phyloP scores from a whole-genome alignment of 441 rosid species.

The Corymbia citriodora region DNA sequence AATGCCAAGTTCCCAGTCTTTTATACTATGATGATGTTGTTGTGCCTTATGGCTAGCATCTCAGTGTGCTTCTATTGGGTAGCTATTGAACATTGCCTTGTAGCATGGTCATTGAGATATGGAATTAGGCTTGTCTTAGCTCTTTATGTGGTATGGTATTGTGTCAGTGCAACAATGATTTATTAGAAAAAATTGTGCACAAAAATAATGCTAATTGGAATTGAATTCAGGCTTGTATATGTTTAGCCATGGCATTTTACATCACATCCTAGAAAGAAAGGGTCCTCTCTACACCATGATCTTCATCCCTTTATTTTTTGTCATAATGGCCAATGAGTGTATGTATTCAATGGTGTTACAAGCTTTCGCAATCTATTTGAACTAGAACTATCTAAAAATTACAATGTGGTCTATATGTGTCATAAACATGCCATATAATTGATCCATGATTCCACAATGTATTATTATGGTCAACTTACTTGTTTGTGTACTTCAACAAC shows the following conservation, averaged over 20 bases:
- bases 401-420: no score
- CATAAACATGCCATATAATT: no score
- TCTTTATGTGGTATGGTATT: conserved; percentile 45
- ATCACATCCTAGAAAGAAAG: conserved; percentile 63
- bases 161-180: no score
- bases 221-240: conserved; percentile 51
- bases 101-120: conserved; percentile 63
- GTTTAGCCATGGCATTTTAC: conserved; percentile 56
- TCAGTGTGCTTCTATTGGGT: conserved; percentile 41
- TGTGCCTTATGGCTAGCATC: conserved; percentile 68
- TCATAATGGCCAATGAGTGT: conserved; percentile 37
- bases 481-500: no score
- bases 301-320: conserved; percentile 72
- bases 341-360: no score
- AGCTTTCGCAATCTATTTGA: no score
- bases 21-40: conserved; percentile 47
- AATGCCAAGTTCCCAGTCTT: no score
- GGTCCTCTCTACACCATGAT: conserved; percentile 89
- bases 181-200: no score
- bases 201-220: neutral
- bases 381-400: no score
- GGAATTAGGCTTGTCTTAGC: conserved; percentile 52
- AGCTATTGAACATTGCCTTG: conserved; percentile 25
- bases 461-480: no score
- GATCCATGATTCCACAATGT: no score